Base-by-base conservation (phyloP, 345 rosid species). In the Xanthoceras sorbifolium region DNA sequence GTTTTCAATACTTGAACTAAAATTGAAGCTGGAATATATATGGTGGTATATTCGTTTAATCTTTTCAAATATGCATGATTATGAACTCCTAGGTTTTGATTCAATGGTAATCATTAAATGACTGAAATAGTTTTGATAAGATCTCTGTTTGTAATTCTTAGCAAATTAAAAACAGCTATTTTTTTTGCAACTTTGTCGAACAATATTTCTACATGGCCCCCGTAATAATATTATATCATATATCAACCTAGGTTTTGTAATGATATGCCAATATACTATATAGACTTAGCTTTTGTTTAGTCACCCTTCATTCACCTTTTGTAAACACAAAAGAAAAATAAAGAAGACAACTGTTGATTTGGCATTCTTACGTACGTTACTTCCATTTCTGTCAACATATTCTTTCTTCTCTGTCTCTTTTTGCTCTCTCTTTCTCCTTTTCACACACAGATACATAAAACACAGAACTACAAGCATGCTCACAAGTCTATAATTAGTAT, bases 321-420 rank as follows among this genome's bases (percentile, higher is more conserved):
- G 62, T 57, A 20, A 57, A 57, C 26, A 57, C 22, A 57, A 20
- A 23, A 20, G n/a, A n/a, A n/a, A n/a, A n/a, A n/a, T n/a, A n/a
- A n/a, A n/a, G 22, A 6, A 1, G 46, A 42, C 62, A 57, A 57
- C 25, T 9, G 62, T 23, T 26, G 28, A 57, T 57, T 57, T 57
- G 28, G 62, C 75, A 73, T 42, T 20, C 60, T 20, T 31, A 64
- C 23, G 50, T 52, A 64, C 32, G 54, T 72, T 57, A 32, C 63
- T 32, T n/a, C 14, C 32, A 48, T 31, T 31, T 64, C 40, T 32
- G 64, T 48, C 32, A 64, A 64, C 62, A 63, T 5, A 26, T 20
- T 46, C 6, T 63, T 5, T 73, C 44, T 48, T 74, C 29, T n/a
- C 69, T 36, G 3, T 8, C 46, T 64, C 50, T 20, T 26, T 20